phyloP scores from a whole-genome alignment of 2,329 filamentous ascomycete species.

The Ophiostoma perfectum region DNA sequence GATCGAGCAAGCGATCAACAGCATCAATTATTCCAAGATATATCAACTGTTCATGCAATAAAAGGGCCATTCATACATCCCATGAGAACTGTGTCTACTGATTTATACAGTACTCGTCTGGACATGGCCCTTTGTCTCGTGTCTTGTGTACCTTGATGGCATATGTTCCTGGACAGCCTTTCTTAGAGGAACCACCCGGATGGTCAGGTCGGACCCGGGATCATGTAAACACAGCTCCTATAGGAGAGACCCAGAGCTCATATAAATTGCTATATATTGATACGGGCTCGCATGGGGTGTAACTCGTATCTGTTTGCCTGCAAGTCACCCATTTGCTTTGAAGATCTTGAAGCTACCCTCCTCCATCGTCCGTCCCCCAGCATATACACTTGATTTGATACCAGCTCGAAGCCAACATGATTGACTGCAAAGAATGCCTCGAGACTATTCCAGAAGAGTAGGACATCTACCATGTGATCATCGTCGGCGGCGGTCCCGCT shows the following conservation, averaged over 20 bases:
- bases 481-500: constrained; percentile 34
- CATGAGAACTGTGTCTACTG: too few relatives aligned
- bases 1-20: neutral
- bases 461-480: neutral
- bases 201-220: neutral
- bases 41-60: neutral
- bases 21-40: neutral
- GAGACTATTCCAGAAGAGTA: neutral
- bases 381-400: too few relatives aligned
- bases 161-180: neutral
- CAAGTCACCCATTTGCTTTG: neutral
- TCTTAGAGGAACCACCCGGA: neutral
- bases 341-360: neutral
- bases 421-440: neutral
- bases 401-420: neutral
- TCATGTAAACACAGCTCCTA: neutral
- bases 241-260: neutral
- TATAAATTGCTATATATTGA: neutral
- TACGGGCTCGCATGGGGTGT: neutral
- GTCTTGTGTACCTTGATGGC: constrained; percentile 10
- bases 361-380: neutral
- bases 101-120: neutral
- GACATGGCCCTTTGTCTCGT: neutral
- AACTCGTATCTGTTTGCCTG: neutral
- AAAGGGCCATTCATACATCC: neutral